Base-by-base conservation (phyloP, 768 basidiomycete genomes). In the Pleurotus cornucopiae region DNA sequence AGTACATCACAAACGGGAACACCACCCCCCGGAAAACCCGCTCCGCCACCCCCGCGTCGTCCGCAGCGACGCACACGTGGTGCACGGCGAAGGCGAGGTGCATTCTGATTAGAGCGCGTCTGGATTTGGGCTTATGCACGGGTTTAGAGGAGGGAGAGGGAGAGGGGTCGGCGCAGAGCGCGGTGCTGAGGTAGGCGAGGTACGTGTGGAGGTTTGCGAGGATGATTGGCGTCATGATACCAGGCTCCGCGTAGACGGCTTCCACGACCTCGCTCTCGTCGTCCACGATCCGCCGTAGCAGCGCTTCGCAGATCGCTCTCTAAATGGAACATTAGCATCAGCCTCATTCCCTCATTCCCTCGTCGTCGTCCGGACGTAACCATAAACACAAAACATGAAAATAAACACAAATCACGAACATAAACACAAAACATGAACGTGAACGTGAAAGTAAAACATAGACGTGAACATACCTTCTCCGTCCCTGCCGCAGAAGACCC, bases 1-100 rank as follows among this genome's bases (percentile, higher is more conserved):
- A 86, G 61, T 82, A 86, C 13, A 95, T 67, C 44, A 95, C 70
- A 63, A 83, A 82, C 0, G 92, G 88, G 64, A 92, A 89, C 54
- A 95, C 68, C 1, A 86, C 65, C 30, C 73, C 69, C 58, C 81
- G 72, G 58, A 83, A 81, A 21, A 79, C 66, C 25, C 71, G 66
- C 21, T 68, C 72, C 58, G 65, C 56, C 1, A 61, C 58, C 1
- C 62, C 57, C 1, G 61, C 18, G n/a, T 71, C 67, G 18, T 52
- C 25, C 1, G 63, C 62, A 2, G 63, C 57, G 5, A 59, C 57
- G 59, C 66, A 71, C 56, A 89, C 76, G 34, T 80, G 73, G 0
- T 71, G 65, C 1, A 72, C 69, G 9, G 91, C 70, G 67, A 90
- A 91, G 2, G 67, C 58, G 9, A 84, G 65, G 62, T 91, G 87